Percentiles rank a stretch among this genome's conserved stretches.
phyloP scores from a whole-genome alignment of 371 early-diverging fungal species.

The Blakeslea trispora region DNA sequence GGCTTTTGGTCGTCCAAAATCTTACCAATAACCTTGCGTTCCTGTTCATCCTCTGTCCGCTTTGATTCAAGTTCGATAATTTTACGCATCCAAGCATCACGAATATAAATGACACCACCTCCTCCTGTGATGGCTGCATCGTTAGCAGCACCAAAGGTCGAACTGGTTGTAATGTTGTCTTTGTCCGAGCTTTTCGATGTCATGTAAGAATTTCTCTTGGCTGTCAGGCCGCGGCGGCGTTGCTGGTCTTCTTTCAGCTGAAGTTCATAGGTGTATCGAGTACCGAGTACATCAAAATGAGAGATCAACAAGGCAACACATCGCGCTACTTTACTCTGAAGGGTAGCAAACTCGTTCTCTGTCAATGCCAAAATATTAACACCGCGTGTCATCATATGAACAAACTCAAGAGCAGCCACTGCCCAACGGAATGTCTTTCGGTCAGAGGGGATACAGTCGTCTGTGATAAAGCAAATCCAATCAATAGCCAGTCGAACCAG shows the following conservation, averaged over 20 bases:
- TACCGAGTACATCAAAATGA: slow-evolving; percentile 78
- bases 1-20: slow-evolving; percentile 78
- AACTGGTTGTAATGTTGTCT: slow-evolving; percentile 45
- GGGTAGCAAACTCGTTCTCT: slow-evolving; percentile 69
- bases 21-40: slow-evolving; percentile 69
- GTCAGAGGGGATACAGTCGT: slow-evolving; percentile 77
- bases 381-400: slow-evolving; percentile 78
- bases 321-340: slow-evolving; percentile 73
- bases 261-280: slow-evolving; percentile 56
- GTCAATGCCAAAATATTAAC: slow-evolving; percentile 68
- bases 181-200: slow-evolving; percentile 31
- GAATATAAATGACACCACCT: slow-evolving; percentile 47
- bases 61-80: slow-evolving; percentile 54
- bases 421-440: slow-evolving; percentile 90
- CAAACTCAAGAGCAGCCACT: slow-evolving; percentile 83
- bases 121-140: slow-evolving; percentile 36
- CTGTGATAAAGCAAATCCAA: slow-evolving; percentile 84
- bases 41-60: slow-evolving; percentile 54
- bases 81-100: slow-evolving; percentile 59
- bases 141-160: slow-evolving; percentile 46
- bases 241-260: slow-evolving; percentile 50
- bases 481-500: slow-evolving; percentile 76
- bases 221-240: slow-evolving; percentile 36
- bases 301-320: slow-evolving; percentile 83
- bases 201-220: slow-evolving; percentile 44